phyloP scores from a whole-genome alignment of 2,329 filamentous ascomycete genomes.

The Hypoxylon sp. region DNA sequence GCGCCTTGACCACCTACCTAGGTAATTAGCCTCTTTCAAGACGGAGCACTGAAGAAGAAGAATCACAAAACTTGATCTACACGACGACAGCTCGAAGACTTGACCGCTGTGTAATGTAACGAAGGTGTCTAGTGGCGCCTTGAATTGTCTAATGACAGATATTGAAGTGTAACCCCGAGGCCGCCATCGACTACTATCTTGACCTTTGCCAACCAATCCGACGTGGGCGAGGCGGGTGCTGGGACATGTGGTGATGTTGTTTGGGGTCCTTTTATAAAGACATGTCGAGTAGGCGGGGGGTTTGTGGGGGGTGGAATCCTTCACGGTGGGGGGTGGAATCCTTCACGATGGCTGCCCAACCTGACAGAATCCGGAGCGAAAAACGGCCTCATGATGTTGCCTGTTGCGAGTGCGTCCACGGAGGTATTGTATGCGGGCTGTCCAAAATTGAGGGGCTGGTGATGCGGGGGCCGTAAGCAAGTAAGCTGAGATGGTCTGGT shows the following conservation, averaged over 20 bases:
- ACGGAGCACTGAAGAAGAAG: constrained; percentile 5
- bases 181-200: constrained; percentile 1
- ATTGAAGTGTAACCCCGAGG: constrained; percentile 7
- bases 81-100: constrained; percentile 13
- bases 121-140: constrained; percentile 2
- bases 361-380: constrained; percentile 19
- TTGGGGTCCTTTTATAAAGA: constrained; percentile 25
- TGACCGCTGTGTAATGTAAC: constrained; percentile 15
- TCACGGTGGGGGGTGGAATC: constrained; percentile 44
- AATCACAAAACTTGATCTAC: constrained; percentile 7
- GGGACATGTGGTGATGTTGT: constrained; percentile 28
- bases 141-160: constrained; percentile 10
- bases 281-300: constrained; percentile 34
- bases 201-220: constrained; percentile 15
- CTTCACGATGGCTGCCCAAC: constrained; percentile 36
- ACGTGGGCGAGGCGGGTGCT: constrained; percentile 15
- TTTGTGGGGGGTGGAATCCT: constrained; percentile 42
- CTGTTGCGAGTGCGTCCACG: constrained; percentile 3
- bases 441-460: constrained; percentile 20
- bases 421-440: constrained; percentile 16
- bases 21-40: constrained; percentile 3
- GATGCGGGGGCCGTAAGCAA: constrained; percentile 31
- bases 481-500: constrained; percentile 24
- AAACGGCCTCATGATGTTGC: constrained; percentile 13
- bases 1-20: constrained; percentile 6